Evolutionary conservation across 2,329 filamentous ascomycete species (phyloP), one percentile per base, ranked within the genome.

Genomic region (Hypoxylon sp.): DNA sequence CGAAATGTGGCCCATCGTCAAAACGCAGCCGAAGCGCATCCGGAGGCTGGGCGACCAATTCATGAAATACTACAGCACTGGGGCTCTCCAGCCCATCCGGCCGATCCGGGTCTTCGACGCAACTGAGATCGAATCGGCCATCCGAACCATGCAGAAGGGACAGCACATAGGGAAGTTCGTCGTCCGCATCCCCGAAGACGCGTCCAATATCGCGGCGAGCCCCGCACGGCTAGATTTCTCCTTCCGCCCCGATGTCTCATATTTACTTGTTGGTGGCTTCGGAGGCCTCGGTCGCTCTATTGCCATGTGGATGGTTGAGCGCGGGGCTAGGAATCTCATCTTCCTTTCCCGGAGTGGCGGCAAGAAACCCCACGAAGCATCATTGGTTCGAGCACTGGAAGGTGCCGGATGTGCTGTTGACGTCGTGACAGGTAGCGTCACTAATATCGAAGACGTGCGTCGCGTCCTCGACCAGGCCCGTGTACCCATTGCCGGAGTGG

Each of bases 311-410:
- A 73, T 79, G 71, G 78, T 75, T 1, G 72, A 77, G 1, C 74
- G 75, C 21, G 82, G 82, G 0, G 82, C 82, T 2, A 73, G 74
- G 10, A 69, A 79, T 53, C 71, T 84, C 4, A 73, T 80, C 4
- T 76, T 82, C 43, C 75, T 82, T 1, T 81, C 80, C 6, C 75
- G 80, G 11, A 77, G 72, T 13, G 75, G 71, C 11, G 69, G 69
- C 5, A 32, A 30, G 9, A 50, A 19, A 4, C 45, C 45, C 19
- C 19, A 41, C 23, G 57, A 57, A 58, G 59, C 30, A 38, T 57
- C 67, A 0, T 59, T 73, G 10, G 59, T 68, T 2, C 62, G 59
- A 7, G 74, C 72, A 51, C 51, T 77, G 2, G 28, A 72, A 9
- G 28, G 69, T 6, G 32, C 50, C 3, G 73, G 72, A 14, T 52